Conservation (phyloP, 2,329 filamentous ascomycete genomes). For the Neopestalotiopsis rosae region DNA sequence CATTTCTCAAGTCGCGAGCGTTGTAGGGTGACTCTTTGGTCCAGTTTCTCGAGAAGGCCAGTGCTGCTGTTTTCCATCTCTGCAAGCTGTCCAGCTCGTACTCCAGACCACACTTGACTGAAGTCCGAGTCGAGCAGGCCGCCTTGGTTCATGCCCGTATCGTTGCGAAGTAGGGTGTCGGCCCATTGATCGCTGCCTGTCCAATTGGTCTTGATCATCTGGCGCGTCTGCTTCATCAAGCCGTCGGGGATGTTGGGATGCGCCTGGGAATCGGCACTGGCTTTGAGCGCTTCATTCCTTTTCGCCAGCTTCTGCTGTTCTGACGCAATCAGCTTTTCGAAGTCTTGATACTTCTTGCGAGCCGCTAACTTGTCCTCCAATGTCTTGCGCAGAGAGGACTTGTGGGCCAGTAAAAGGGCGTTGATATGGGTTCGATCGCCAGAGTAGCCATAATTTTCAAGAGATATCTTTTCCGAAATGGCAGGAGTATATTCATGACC, state of each 20-base stretch:
- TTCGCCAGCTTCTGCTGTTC: slow-evolving; percentile 65
- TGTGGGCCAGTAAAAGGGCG: slow-evolving; percentile 76
- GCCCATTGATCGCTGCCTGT: slow-evolving; percentile 78
- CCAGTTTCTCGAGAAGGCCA: slow-evolving; percentile 73
- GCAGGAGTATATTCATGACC: slow-evolving; percentile 46
- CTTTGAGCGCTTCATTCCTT: slow-evolving; percentile 54
- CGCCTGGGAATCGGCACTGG: slow-evolving; percentile 28
- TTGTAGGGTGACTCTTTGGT: slow-evolving; percentile 70
- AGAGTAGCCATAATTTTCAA: slow-evolving; percentile 63
- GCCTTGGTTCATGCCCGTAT: slow-evolving; percentile 60
- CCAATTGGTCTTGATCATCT: slow-evolving; percentile 75
- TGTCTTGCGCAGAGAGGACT: slow-evolving; percentile 64
- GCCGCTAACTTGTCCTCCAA: slow-evolving; percentile 66
- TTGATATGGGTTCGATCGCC: slow-evolving; percentile 61
- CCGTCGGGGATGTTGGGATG: slow-evolving; percentile 46
- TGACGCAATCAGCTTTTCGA: slow-evolving; percentile 66
- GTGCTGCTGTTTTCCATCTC: slow-evolving; percentile 58
- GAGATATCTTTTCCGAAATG: slow-evolving; percentile 59
- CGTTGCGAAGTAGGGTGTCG: slow-evolving; percentile 71
- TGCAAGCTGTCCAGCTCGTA: slow-evolving; percentile 62
- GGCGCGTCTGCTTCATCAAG: slow-evolving; percentile 57
- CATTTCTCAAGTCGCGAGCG: slow-evolving; percentile 73
- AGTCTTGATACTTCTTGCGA: slow-evolving; percentile 63
- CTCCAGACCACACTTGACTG: slow-evolving; percentile 72
- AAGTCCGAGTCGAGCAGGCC: slow-evolving; percentile 71